These are phyloP conservation scores for Phytophthora fragariae DNA, from an alignment of 352 stramenopile species.

Conservation along the genomic window DNA sequence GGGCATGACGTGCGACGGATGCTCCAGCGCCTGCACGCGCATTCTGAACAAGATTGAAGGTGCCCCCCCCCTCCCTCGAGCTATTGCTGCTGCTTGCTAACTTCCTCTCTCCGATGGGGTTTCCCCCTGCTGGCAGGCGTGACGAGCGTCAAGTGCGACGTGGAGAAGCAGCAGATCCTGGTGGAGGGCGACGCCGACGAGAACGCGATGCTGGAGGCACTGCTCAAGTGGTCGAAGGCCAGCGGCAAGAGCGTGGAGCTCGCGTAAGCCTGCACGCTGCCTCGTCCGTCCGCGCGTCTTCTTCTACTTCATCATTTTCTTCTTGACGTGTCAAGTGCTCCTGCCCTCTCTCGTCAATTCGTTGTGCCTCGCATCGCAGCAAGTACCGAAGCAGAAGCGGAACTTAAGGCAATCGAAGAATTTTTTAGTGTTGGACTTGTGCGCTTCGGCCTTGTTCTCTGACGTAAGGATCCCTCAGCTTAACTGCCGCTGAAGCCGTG, in stretches of 20 bases:
- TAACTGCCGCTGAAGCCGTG: not conserved
- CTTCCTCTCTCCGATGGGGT: not conserved
- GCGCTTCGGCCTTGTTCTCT: not conserved
- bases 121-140: constrained; percentile 65
- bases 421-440: constrained; percentile 8
- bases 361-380: constrained; percentile 12
- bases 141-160: constrained; percentile 82
- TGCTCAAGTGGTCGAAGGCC: constrained; percentile 91
- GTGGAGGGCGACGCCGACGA: constrained; percentile 82
- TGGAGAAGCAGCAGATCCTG: constrained; percentile 90
- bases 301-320: not conserved
- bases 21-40: constrained; percentile 88
- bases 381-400: not conserved
- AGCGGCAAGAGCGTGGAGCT: constrained; percentile 89
- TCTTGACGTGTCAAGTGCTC: constrained; percentile 20
- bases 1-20: constrained; percentile 92
- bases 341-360: not conserved
- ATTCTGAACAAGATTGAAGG: constrained; percentile 92
- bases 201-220: constrained; percentile 82
- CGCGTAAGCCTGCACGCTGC: constrained; percentile 43
- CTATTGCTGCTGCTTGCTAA: not conserved
- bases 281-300: not conserved
- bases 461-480: constrained; percentile 3
- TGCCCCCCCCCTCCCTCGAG: constrained; percentile 28
- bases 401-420: constrained; percentile 27